Conservation (phyloP, 495 filamentous ascomycete species). For the Clohesyomyces aquaticus region DNA sequence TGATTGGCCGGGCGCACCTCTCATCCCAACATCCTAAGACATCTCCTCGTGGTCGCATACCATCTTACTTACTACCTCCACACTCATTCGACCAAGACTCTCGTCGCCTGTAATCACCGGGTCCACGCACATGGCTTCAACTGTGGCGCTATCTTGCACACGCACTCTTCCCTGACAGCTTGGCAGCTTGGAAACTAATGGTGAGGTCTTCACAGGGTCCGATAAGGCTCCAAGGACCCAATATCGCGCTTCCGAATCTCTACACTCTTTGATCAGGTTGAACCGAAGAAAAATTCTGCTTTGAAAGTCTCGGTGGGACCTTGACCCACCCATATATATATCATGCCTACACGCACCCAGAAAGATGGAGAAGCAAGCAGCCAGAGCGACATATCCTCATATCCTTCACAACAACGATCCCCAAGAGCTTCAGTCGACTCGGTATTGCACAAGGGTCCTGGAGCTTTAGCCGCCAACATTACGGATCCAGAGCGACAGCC, state of each 20-base stretch:
- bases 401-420: conserved; percentile 4
- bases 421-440: conserved; percentile 15
- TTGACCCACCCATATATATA: conserved; percentile 2
- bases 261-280: conserved; percentile 4
- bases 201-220: conserved; percentile 8
- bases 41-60: conserved; percentile 8
- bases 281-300: neutral
- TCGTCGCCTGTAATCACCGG: conserved; percentile 7
- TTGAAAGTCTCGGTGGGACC: neutral
- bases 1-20: no score
- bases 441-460: neutral
- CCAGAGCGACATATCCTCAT: neutral
- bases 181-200: neutral
- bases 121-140: neutral
- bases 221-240: conserved; percentile 7
- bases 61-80: neutral
- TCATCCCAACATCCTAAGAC: no score
- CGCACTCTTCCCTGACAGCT: no score
- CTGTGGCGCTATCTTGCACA: neutral
- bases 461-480: conserved; percentile 6
- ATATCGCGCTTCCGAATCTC: neutral
- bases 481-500: conserved; percentile 33
- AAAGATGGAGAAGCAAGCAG: neutral
- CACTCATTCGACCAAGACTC: conserved; percentile 5
- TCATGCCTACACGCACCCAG: neutral